Base-by-base conservation (phyloP, 2,329 filamentous ascomycete species). In the Monosporascus sp. region DNA sequence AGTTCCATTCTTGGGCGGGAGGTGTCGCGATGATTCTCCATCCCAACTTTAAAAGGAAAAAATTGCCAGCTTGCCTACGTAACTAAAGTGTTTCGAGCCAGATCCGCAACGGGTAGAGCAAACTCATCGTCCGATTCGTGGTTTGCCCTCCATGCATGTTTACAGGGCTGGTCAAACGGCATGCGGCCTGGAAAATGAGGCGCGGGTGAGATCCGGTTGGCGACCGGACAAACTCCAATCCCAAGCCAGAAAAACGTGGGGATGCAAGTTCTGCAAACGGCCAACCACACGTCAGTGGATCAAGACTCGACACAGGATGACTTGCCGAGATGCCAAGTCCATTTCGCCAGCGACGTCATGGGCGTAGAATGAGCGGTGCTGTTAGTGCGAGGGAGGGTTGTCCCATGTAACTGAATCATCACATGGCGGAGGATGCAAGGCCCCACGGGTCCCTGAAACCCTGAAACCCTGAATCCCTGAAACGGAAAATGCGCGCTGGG, bases 1-100 rank as follows among this genome's bases (percentile, higher is more conserved):
- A 68, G 62, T 27, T 62, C 61, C 36, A 67, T 57, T 46, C 51
- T 62, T n/a, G 53, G 49, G 7, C 48, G 50, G 11, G 58, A 48
- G 14, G 22, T 55, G 52, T 58, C 53, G 41, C 59, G 50, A 4
- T 50, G 48, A 54, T 57, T 52, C 58, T 35, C 31, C 31, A 35
- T 35, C 31, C 31, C 31, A 35, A 35, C 31, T 35, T 14, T 14
- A 35, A 35, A 35, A 35, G 31, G 3, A 35, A 35, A 14, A 35
- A 35, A 14, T 11, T 31, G 27, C 31, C 31, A 35, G 31, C 31
- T 35, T 35, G 14, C 31, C 31, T 35, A 35, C 11, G 31, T 35
- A 14, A 14, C 11, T 35, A 11, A 35, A 35, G 9, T 35, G 9
- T 14, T 4, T 35, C 31, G 31, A 35, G 31, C 11, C 17, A 41